Base-by-base conservation (phyloP, 345 rosid genomes). In the Sonneratia caseolaris region DNA sequence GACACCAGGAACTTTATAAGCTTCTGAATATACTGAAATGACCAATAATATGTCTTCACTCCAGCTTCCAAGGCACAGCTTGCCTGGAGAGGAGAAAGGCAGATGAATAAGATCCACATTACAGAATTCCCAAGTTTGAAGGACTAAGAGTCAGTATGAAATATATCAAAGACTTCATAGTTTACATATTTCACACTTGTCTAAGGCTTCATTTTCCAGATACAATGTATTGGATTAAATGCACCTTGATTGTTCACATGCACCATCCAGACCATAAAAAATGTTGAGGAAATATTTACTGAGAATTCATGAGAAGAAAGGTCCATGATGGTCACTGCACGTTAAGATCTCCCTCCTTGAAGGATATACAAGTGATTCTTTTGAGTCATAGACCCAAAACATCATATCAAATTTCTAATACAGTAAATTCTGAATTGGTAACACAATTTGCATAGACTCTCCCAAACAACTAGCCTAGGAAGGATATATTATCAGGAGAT, bases 11-110 rank as follows among this genome's bases (percentile, higher is more conserved):
- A 27, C 32, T 27, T 27, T 27, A 27, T 27, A 27, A 1, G 32
- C 32, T 27, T 27, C 32, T 27, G 32, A 27, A 27, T 27, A 27
- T 27, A 27, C 32, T 27, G 32, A 27, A 27, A 27, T 27, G 32
- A 27, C 32, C 32, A 27, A 27, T 27, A 88, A 80, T 94, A 94
- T 61, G 91, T 94, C 84, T 91, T 91, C 68, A 94, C 96, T 57
- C 98, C 97, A 72, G 98, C 98, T 85, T 94, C 98, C 79, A 94
- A 82, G 10, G 96, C 89, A 82, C 97, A 94, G 82, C 97, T 91
- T 27, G 97, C 98, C 97, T 94, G 78, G 45, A 79, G 12, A 42
- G 66, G 67, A 42, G 42, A 32, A 43, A 57, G 11, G 66, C 66
- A 62, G 10, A 35, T 4, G 32, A 27, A 62, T 10, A 14, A 62